A percentile compares a stretch with the other conserved stretches of the same genome.
Evolutionary conservation across 2,329 filamentous ascomycete genomes (phyloP).

Genomic region (Sporothrix inflata): DNA sequence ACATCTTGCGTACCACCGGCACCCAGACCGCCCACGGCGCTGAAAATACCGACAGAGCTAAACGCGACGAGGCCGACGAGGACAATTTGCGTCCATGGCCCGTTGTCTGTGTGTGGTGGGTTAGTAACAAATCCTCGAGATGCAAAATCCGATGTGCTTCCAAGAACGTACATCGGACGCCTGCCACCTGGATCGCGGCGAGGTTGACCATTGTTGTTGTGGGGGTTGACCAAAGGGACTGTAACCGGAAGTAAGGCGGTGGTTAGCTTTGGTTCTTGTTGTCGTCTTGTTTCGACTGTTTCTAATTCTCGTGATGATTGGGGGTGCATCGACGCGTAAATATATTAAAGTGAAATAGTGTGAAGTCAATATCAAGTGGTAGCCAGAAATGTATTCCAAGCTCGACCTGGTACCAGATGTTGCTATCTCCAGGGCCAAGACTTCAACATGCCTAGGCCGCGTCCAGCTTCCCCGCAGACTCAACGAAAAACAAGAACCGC

Average conservation of each 20-base stretch:
- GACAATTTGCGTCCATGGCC: constrained; percentile 9
- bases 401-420: not conserved
- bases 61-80: constrained; percentile 10
- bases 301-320: no score
- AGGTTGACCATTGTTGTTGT: not conserved
- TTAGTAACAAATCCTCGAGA: no score
- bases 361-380: not conserved
- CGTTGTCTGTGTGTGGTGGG: not conserved
- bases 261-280: not conserved
- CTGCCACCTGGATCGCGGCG: not conserved
- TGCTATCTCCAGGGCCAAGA: not conserved
- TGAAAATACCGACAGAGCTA: constrained; percentile 19
- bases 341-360: not conserved
- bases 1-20: constrained; percentile 15
- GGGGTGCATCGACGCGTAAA: not conserved
- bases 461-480: constrained; percentile 4
- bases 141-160: no score
- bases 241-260: not conserved
- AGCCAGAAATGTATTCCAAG: not conserved
- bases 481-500: not conserved
- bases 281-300: fast-evolving
- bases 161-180: not conserved
- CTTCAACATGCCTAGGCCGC: no score
- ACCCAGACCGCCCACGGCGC: not conserved
- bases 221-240: not conserved